Evolutionary conservation across 768 basidiomycete genomes (phyloP).

Genomic region (Termitomyces sp.): DNA sequence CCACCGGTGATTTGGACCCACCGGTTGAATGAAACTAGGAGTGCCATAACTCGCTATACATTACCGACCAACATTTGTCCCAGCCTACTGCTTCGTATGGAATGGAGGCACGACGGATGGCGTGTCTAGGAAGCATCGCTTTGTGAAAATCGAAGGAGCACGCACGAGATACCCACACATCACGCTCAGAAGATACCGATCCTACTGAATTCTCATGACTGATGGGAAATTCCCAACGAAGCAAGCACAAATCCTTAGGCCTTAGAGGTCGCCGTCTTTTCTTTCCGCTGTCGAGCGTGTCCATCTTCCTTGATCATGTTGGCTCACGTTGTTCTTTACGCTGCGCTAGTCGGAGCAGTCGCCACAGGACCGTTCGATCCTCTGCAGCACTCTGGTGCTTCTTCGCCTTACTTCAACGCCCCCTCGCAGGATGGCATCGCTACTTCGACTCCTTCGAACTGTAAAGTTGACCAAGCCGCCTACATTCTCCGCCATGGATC

Average conservation of each 20-base stretch:
- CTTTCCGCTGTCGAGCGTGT: not conserved
- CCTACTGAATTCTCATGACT: not conserved
- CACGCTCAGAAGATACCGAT: not conserved
- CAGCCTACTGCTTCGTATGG: not conserved
- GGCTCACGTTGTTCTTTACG: not conserved
- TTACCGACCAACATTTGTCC: not conserved
- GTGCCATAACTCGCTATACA: too few species aligned
- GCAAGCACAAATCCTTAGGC: not conserved
- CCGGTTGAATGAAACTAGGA: too few species aligned
- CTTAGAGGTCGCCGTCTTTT: not conserved
- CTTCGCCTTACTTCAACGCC: slow-evolving; percentile 42
- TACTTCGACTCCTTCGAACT: slow-evolving; percentile 30
- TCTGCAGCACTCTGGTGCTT: slow-evolving; percentile 38
- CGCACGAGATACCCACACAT: not conserved
- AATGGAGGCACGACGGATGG: not conserved
- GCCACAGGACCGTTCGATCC: slow-evolving; percentile 27
- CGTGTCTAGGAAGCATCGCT: not conserved
- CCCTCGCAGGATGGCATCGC: slow-evolving; percentile 34
- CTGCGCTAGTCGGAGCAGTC: not conserved
- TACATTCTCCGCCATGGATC: slow-evolving; percentile 43
- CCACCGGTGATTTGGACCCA: too few species aligned
- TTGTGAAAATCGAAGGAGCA: not conserved
- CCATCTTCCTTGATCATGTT: not conserved
- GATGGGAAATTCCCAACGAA: not conserved
- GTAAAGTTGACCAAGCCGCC: slow-evolving; percentile 40